Conservation (phyloP, 305 asterid species). For the Coffea humblotiana region DNA sequence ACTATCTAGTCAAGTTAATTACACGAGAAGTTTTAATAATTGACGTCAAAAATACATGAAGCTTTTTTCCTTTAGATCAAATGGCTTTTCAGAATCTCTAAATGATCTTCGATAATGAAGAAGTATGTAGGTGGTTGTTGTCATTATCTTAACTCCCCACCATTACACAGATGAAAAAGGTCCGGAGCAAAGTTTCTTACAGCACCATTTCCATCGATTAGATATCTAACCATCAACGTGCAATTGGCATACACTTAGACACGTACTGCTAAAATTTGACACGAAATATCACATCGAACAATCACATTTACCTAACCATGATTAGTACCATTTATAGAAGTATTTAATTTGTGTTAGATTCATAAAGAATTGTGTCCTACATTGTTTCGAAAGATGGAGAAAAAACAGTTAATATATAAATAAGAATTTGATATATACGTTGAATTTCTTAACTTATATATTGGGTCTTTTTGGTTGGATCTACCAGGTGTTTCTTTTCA, state of each 20-base stretch:
- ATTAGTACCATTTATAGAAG: neutral
- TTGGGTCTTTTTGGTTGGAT: no score
- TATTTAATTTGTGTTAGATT: no score
- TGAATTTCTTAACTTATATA: no score
- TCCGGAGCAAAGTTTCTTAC: no score
- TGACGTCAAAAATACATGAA: neutral
- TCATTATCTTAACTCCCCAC: neutral
- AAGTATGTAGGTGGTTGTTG: neutral
- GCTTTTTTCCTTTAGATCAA: no score
- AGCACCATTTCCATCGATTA: neutral
- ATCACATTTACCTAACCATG: neutral
- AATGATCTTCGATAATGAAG: neutral
- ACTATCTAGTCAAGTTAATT: neutral
- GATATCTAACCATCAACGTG: neutral
- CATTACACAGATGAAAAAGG: neutral
- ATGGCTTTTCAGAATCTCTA: neutral
- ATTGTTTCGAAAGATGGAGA: no score
- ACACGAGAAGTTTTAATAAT: no score
- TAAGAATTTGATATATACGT: no score
- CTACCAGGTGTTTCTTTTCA: no score
- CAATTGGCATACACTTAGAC: neutral
- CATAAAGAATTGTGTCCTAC: no score
- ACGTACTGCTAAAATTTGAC: neutral
- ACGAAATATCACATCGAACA: neutral
- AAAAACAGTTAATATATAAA: no score